Evolutionary conservation across 805 yeast genomes (phyloP).

Genomic region (Priceomyces haplophilus): DNA sequence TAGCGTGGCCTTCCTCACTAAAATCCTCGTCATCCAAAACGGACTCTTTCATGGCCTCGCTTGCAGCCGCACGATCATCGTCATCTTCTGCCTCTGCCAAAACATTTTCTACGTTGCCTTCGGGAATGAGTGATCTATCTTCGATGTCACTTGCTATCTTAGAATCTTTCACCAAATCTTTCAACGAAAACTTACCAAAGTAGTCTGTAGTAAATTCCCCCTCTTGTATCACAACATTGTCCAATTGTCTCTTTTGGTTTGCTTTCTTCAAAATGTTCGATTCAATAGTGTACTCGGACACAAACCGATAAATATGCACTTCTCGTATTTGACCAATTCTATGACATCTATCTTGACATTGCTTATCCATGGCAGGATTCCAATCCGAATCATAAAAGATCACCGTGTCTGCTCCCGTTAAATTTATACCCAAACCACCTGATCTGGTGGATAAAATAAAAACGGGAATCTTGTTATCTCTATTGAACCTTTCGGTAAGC

Average conservation of each 20-base stretch:
- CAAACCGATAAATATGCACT: conserved; percentile 94
- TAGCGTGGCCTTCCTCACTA: conserved; percentile 42
- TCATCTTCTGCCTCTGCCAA: conserved; percentile 95
- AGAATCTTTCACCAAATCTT: conserved; percentile 74
- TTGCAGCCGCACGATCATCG: conserved; percentile 87
- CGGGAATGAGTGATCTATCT: conserved; percentile 39
- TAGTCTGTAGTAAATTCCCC: conserved; percentile 98
- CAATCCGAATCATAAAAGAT: conserved; percentile 97
- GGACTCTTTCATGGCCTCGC: conserved; percentile 80
- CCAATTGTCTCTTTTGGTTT: conserved; percentile 89
- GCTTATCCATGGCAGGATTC: conserved; percentile 99
- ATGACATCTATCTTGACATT: conserved; percentile 98
- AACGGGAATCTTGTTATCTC: conserved; percentile 81
- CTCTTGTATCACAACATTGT: conserved; percentile 92
- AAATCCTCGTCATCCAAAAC: conserved; percentile 86
- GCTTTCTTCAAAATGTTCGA: conserved; percentile 92
- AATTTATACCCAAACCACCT: conserved; percentile 96
- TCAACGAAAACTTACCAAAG: conserved; percentile 80
- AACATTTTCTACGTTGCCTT: conserved; percentile 50
- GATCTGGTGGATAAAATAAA: conserved; percentile 93
- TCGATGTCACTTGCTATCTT: conserved; percentile 34
- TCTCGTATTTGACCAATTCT: conserved; percentile 98
- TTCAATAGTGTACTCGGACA: conserved; percentile 93
- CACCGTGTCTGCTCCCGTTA: conserved; percentile 98
- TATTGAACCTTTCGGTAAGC: conserved; percentile 87